Base-by-base conservation (phyloP, 495 filamentous ascomycete genomes). In the Aspergillus leporis region DNA sequence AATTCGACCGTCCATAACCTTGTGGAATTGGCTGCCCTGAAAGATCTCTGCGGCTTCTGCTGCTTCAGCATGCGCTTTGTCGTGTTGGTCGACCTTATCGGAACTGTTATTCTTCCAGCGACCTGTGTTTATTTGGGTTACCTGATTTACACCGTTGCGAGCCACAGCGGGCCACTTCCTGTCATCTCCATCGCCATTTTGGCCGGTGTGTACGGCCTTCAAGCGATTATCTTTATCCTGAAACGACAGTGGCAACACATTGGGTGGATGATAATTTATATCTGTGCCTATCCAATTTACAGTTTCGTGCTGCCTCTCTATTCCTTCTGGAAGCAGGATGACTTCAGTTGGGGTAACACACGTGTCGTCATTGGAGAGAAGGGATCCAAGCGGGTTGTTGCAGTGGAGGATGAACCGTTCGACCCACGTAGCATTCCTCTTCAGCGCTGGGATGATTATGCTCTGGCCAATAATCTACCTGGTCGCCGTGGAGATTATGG, bases 41-140 rank as follows among this genome's bases (percentile, higher is more conserved):
- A 90, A 65, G 90, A 98, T 63, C 86, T 98, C 70, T 98, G 94
- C 68, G 94, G 94, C 55, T 98, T 98, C 86, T 98, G 94, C 75
- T 97, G 91, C 75, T 98, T 98, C 81, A 92, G 90, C 57, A 98
- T 98, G 94, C 88, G 94, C 55, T 98, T 98, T 68, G 86, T 98
- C 49, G 94, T 98, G 56, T 88, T 98, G 63, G 87, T 98, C 62
- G 94, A 98, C 81, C 84, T 98, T 13, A 83, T 93, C 56, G 92
- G 93, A 70, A 98, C 94, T 9, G 78, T 98, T 65, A 93, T 97
- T 68, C 87, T 97, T 38, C 94, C 94, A 9, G 90, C 93, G 1
- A 96, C 91, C 16, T 95, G 90, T 69, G 86, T 84, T 58, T 98
- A 98, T 69, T 78, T 98, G 23, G 91, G 79, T 53, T 98, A 95